Conservation (phyloP, 176 grass and related monocot species). For the Stipa capillata region DNA sequence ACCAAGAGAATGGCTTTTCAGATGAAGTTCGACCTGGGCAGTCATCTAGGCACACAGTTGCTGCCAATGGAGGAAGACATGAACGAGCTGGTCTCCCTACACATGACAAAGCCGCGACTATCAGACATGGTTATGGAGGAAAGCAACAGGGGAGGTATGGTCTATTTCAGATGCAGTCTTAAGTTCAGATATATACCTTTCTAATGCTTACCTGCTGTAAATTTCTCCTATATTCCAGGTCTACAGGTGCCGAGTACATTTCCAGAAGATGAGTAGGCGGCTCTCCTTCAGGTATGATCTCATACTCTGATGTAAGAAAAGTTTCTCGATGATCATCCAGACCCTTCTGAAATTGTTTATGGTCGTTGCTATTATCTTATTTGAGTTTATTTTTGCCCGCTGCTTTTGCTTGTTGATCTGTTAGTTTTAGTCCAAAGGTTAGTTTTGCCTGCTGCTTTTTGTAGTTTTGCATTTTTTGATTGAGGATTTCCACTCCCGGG, state of each 20-base stretch:
- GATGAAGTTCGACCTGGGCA: constrained; percentile 40
- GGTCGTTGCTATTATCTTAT: not conserved
- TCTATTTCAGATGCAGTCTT: constrained; percentile 1
- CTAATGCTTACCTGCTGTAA: not conserved
- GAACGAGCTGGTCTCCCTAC: constrained; percentile 25
- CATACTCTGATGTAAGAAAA: not conserved
- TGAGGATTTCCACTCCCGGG: not conserved
- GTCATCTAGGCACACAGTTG: constrained; percentile 19
- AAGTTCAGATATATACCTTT: not conserved
- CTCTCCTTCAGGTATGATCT: constrained; percentile 20
- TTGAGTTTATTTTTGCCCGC: not conserved
- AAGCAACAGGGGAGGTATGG: constrained; percentile 65
- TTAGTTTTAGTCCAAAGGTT: not conserved
- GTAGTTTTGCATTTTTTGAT: not conserved
- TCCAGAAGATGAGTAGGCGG: constrained; percentile 52
- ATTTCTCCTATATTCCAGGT: constrained; percentile 25
- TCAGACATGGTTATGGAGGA: constrained; percentile 50
- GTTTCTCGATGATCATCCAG: not conserved
- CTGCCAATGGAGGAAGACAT: constrained; percentile 38
- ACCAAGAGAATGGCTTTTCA: constrained; percentile 39
- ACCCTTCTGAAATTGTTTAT: not conserved
- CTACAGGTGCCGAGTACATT: constrained; percentile 20
- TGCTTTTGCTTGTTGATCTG: not conserved
- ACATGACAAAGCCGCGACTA: constrained; percentile 34
- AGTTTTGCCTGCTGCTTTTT: too few relatives aligned